Conservation (phyloP, 2,329 filamentous ascomycete species). For the Hymenoscyphus fructigenus region DNA sequence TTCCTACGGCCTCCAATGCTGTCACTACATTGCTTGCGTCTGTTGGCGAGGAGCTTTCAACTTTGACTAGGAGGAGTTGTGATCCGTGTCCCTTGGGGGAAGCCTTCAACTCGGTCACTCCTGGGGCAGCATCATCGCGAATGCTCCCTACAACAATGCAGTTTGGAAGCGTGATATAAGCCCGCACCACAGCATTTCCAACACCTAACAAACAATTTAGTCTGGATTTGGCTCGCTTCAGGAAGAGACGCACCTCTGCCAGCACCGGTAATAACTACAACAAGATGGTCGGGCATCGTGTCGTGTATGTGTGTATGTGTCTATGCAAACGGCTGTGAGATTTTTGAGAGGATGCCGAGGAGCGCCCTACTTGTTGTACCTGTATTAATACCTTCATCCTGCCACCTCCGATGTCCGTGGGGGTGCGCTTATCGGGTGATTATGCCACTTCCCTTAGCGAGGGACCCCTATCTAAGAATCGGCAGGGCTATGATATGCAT, state of each 20-base stretch:
- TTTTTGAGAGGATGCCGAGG: background rate
- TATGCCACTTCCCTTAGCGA: no score
- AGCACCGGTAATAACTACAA: slow-evolving; percentile 2
- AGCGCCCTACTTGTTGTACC: no score
- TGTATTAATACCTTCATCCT: no score
- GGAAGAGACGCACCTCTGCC: slow-evolving; percentile 3
- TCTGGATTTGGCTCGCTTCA: background rate
- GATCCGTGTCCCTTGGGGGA: background rate
- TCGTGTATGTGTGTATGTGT: background rate
- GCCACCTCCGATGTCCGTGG: background rate
- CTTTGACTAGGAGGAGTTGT: slow-evolving; percentile 10
- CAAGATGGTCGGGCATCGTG: slow-evolving; percentile 41
- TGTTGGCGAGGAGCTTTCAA: slow-evolving; percentile 11
- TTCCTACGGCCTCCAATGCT: slow-evolving; percentile 21
- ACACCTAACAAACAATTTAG: background rate
- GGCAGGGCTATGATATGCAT: background rate
- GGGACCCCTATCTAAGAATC: no score
- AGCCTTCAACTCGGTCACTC: background rate
- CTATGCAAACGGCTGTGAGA: background rate
- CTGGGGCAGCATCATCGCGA: background rate
- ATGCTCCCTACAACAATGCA: slow-evolving; percentile 8
- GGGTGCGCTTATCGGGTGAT: background rate
- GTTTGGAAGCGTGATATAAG: slow-evolving; percentile 2
- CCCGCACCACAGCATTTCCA: background rate
- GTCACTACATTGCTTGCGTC: slow-evolving; percentile 34